These are phyloP conservation scores for Ceratocystiopsis brevicomis DNA, from an alignment of 2,329 filamentous ascomycete genomes.

Conservation along the genomic window DNA sequence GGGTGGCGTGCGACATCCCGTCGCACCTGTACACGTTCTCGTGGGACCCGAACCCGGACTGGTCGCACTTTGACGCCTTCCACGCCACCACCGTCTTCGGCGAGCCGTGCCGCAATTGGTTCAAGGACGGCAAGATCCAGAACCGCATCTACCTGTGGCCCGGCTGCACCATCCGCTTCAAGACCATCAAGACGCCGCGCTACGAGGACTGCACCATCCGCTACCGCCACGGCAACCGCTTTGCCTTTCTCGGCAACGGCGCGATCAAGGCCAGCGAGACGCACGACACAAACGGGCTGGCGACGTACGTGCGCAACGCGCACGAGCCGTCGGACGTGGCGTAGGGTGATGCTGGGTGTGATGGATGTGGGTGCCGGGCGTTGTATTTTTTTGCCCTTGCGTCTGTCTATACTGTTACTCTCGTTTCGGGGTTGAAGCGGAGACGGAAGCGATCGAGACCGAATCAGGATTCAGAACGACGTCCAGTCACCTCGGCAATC, in stretches of 20 bases:
- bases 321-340: slow-evolving; percentile 27
- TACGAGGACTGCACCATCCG: slow-evolving; percentile 8
- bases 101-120: slow-evolving; percentile 6
- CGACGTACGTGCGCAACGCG: slow-evolving; percentile 23
- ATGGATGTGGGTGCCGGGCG: too few species aligned
- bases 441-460: too few species aligned
- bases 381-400: too few species aligned
- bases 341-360: slow-evolving; percentile 9
- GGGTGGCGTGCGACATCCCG: slow-evolving; percentile 22
- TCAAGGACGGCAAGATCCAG: slow-evolving; percentile 13
- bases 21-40: slow-evolving; percentile 21
- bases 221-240: slow-evolving; percentile 15
- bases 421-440: too few species aligned
- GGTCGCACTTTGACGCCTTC: slow-evolving; percentile 22
- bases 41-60: slow-evolving; percentile 14
- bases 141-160: slow-evolving; percentile 16
- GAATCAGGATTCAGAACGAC: too few species aligned
- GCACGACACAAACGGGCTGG: slow-evolving; percentile 20
- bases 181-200: slow-evolving; percentile 6
- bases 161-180: slow-evolving; percentile 9
- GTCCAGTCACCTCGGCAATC: too few species aligned
- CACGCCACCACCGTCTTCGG: slow-evolving; percentile 27
- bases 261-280: slow-evolving; percentile 24
- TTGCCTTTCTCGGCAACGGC: slow-evolving; percentile 22
- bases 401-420: too few species aligned